phyloP scores from a whole-genome alignment of 2,329 filamentous ascomycete genomes.

The Aspergillus sp. region DNA sequence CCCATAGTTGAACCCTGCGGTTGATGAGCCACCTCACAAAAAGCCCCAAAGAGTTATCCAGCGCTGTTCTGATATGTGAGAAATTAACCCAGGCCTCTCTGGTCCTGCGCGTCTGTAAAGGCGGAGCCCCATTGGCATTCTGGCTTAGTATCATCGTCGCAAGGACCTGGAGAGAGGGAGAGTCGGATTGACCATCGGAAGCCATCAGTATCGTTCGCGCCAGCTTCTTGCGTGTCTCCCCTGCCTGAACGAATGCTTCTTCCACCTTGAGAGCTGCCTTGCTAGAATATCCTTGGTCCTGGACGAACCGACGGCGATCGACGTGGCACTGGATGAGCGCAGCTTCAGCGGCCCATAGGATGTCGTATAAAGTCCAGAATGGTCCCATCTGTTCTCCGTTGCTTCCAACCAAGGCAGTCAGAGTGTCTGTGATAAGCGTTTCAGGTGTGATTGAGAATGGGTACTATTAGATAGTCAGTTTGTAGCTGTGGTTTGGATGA shows the following conservation, averaged over 20 bases:
- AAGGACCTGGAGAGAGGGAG: conserved; percentile 14
- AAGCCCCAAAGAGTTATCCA: conserved; percentile 11
- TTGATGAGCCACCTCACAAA: conserved; percentile 22
- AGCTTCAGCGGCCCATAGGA: conserved; percentile 29
- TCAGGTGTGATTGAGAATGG: conserved; percentile 25
- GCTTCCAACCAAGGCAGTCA: conserved; percentile 11
- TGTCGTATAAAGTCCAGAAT: conserved; percentile 30
- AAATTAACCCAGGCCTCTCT: conserved; percentile 15
- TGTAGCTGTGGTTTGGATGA: not conserved
- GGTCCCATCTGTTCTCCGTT: conserved; percentile 24
- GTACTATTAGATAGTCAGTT: conserved; percentile 19
- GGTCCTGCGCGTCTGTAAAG: conserved; percentile 14
- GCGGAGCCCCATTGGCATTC: conserved; percentile 10
- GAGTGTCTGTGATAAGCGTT: conserved; percentile 14
- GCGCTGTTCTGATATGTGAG: conserved; percentile 8
- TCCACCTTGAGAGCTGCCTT: conserved; percentile 10
- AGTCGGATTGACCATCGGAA: conserved; percentile 15
- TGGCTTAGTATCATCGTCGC: conserved; percentile 15
- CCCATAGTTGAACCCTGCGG: conserved; percentile 21
- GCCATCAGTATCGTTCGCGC: conserved; percentile 16
- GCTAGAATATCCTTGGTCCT: conserved; percentile 15
- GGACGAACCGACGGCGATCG: conserved; percentile 21
- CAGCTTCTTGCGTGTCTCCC: conserved; percentile 14
- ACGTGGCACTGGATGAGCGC: conserved; percentile 30
- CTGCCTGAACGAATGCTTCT: conserved; percentile 11